Conservation (phyloP, 192 early-diverging fungal genomes). For the Backusella macrospora region DNA sequence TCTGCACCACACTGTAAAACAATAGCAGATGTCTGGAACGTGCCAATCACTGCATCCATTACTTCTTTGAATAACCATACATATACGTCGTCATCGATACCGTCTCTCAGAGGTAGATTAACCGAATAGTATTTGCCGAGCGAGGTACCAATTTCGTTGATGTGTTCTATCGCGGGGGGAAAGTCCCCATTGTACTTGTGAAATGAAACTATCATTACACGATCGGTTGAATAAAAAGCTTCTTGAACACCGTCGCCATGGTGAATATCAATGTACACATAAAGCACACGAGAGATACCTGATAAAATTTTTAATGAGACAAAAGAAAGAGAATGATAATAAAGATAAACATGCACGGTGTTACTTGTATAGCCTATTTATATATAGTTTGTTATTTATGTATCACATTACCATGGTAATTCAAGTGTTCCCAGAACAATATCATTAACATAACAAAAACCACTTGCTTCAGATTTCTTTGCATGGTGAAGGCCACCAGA, state of each 20-base stretch:
- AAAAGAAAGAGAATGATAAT: no score
- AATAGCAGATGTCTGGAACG: conserved; percentile 80
- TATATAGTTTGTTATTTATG: neutral
- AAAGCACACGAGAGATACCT: conserved; percentile 80
- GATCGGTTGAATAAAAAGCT: conserved; percentile 89
- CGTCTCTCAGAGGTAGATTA: conserved; percentile 88
- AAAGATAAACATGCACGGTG: no score
- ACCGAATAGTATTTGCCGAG: conserved; percentile 82
- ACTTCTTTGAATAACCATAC: conserved; percentile 75
- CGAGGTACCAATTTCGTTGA: conserved; percentile 79
- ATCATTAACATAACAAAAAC: conserved; percentile 99
- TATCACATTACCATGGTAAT: conserved; percentile 63
- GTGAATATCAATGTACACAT: conserved; percentile 97
- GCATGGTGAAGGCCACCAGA: conserved; percentile 97
- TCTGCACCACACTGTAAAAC: conserved; percentile 91
- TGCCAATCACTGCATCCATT: conserved; percentile 68
- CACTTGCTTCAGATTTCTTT: conserved; percentile 83
- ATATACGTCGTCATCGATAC: conserved; percentile 87
- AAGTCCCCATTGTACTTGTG: conserved; percentile 94
- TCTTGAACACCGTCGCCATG: conserved; percentile 98
- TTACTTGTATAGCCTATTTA: no score
- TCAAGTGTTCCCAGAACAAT: conserved; percentile 93
- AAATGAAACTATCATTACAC: conserved; percentile 95
- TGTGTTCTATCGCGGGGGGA: conserved; percentile 89
- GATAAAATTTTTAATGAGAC: neutral